Evolutionary conservation across 2,329 filamentous ascomycete species (phyloP).

Genomic region (Fusarium sp.): DNA sequence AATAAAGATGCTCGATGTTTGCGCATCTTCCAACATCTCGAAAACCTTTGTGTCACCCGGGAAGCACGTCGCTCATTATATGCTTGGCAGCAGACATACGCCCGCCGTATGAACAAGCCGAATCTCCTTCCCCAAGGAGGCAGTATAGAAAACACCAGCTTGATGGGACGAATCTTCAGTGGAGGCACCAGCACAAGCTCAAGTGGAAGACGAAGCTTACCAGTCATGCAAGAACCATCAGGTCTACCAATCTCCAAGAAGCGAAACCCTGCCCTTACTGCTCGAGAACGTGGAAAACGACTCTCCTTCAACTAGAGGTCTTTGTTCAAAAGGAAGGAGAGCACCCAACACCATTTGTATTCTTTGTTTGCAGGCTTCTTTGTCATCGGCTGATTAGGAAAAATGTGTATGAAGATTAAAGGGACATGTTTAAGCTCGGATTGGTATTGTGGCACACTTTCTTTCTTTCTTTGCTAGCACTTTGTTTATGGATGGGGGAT

Average conservation of each 20-base stretch:
- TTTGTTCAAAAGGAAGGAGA: neutral
- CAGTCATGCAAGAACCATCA: constrained; percentile 16
- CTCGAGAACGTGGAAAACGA: constrained; percentile 26
- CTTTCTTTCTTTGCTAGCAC: constrained; percentile 1
- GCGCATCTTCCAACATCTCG: constrained; percentile 61
- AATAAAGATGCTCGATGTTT: constrained; percentile 57
- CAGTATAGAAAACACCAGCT: constrained; percentile 47
- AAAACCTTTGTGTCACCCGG: constrained; percentile 59
- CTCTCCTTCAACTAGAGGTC: constrained; percentile 30
- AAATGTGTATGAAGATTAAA: constrained; percentile 4
- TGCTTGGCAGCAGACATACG: constrained; percentile 63
- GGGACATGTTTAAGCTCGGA: constrained; percentile 5
- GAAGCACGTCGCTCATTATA: constrained; percentile 62
- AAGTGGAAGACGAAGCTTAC: constrained; percentile 41
- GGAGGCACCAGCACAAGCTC: constrained; percentile 33
- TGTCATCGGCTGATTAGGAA: neutral
- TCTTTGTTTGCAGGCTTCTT: constrained; percentile 7
- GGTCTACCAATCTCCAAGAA: constrained; percentile 20
- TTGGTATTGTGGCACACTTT: constrained; percentile 7
- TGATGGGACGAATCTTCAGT: constrained; percentile 49
- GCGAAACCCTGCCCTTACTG: neutral
- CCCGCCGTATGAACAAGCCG: constrained; percentile 54
- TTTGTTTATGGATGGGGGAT: constrained; percentile 15
- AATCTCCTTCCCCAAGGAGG: constrained; percentile 56
- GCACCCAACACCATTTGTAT: neutral